Conservation (phyloP, 352 stramenopile species). For the Phytophthora macrochlamydospora region DNA sequence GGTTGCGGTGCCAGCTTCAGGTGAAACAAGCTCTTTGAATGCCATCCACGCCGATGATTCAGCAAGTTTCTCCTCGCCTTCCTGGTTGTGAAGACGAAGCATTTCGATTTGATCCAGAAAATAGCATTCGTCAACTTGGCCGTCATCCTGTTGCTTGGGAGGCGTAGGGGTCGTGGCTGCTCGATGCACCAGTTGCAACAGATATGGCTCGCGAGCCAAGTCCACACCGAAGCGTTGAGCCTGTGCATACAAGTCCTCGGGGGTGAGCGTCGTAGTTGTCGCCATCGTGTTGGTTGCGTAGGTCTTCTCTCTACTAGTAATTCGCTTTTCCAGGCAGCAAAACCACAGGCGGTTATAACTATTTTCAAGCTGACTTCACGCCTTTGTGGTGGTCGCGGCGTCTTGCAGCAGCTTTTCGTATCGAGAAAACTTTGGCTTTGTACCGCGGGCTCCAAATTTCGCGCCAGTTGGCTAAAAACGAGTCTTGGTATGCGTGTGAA, state of each 20-base stretch:
- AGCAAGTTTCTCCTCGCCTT: slow-evolving; percentile 4
- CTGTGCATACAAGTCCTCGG: slow-evolving; percentile 52
- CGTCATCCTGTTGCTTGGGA: slow-evolving; percentile 31
- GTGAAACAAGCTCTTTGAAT: slow-evolving; percentile 39
- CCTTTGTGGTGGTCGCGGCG: slow-evolving; percentile 10
- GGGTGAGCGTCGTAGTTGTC: slow-evolving; percentile 22
- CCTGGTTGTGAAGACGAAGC: slow-evolving; percentile 27
- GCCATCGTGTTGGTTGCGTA: slow-evolving; percentile 8
- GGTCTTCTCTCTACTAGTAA: neutral
- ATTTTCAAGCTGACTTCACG: slow-evolving; percentile 15
- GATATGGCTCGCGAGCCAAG: slow-evolving; percentile 47
- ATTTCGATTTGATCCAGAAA: slow-evolving; percentile 57
- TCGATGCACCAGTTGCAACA: slow-evolving; percentile 59
- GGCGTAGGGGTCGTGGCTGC: slow-evolving; percentile 48
- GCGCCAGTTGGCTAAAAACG: slow-evolving; percentile 23
- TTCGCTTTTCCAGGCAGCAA: neutral
- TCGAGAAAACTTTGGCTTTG: slow-evolving; percentile 14
- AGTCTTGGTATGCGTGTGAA: slow-evolving; percentile 21
- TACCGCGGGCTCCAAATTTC: slow-evolving; percentile 44
- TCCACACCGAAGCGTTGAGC: slow-evolving; percentile 50
- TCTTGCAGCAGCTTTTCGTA: slow-evolving; percentile 5
- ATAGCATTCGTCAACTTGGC: slow-evolving; percentile 38
- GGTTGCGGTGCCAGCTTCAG: slow-evolving; percentile 9
- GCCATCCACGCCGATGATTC: slow-evolving; percentile 44
- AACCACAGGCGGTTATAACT: neutral